Evolutionary conservation across 495 filamentous ascomycete species (phyloP).

Genomic region (Xanthoparmelia taractica): DNA sequence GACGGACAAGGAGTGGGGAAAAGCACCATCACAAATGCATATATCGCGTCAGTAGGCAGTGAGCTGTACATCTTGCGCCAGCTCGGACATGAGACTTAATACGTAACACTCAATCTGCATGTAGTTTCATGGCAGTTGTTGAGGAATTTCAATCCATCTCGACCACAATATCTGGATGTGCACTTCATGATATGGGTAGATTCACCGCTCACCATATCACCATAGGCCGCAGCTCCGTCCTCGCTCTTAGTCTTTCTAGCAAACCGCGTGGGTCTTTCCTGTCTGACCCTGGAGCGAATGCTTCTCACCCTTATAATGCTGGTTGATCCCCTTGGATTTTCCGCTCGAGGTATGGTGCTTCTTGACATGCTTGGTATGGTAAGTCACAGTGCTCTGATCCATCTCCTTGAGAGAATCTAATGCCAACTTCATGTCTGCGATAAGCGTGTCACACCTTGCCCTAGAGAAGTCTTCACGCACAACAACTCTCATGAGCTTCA

Average conservation of each 20-base stretch:
- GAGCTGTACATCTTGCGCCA: not conserved
- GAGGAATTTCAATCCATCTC: not conserved
- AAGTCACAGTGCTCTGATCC: conserved; percentile 59
- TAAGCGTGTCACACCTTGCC: conserved; percentile 62
- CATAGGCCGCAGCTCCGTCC: not conserved
- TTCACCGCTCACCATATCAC: not conserved
- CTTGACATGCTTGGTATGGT: conserved; percentile 51
- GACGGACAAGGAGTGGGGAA: not conserved
- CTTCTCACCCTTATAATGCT: conserved; percentile 64
- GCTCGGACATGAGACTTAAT: no score
- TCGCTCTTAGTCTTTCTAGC: conserved; percentile 38
- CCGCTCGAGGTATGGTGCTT: conserved; percentile 47
- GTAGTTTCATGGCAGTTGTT: not conserved
- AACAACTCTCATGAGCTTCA: conserved; percentile 84
- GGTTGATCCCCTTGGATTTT: conserved; percentile 52
- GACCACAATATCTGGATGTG: not conserved
- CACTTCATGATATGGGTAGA: not conserved
- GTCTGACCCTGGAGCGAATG: conserved; percentile 81
- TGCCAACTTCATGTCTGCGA: conserved; percentile 65
- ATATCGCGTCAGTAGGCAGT: not conserved
- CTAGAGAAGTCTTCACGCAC: conserved; percentile 82
- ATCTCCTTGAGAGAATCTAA: conserved; percentile 60
- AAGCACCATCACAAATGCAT: not conserved
- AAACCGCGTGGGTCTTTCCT: conserved; percentile 81
- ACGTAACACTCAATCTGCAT: not conserved